Base-by-base conservation (phyloP, 2,329 filamentous ascomycete species). In the Ramularia endophylla region DNA sequence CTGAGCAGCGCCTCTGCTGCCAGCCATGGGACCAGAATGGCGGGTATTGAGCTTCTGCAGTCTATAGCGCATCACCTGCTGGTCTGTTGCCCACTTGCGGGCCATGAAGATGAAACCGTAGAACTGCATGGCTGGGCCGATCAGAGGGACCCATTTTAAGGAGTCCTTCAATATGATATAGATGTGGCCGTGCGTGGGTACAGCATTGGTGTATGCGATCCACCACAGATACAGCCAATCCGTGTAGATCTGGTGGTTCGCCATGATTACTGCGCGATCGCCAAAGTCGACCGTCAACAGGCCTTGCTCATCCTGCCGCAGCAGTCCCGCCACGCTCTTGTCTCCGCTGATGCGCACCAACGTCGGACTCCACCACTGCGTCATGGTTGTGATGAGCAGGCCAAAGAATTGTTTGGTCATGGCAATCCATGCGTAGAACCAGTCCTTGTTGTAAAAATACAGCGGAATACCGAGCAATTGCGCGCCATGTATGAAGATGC, bases 191-290 rank as follows among this genome's bases (percentile, higher is more conserved):
- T 92, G 85, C 78, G 87, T 87, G 27, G 73, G 72, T 18, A 51
- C 44, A 9, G 35, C 34, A 28, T 82, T 80, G 25, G 84, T 83
- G 58, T 94, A 94, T 35, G 80, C 83, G 16, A 83, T 79, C 87
- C 87, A 94, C 87, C 87, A 94, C n/a, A 94, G 75, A 62, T 94
- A 94, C 15, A 94, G 65, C 87, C 87, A 94, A 66, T 94, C 87
- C 8, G 86, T 89, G 63, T 60, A 54, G 43, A 72, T 63, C 58
- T 92, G 87, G 60, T 94, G 87, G 60, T 94, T 94, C 19, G 87
- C 85, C 53, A 94, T 82, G 64, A 94, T 69, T 33, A 94, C 74
- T 57, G 92, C 68, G 40, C 87, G 78, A 62, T 90, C 83, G 0
- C 87, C 87, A 51, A 94, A 94, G 53, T 78, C 70, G 58, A 85